Conservation (phyloP, 257 asterid genomes). For the Leptodermis oblonga region DNA sequence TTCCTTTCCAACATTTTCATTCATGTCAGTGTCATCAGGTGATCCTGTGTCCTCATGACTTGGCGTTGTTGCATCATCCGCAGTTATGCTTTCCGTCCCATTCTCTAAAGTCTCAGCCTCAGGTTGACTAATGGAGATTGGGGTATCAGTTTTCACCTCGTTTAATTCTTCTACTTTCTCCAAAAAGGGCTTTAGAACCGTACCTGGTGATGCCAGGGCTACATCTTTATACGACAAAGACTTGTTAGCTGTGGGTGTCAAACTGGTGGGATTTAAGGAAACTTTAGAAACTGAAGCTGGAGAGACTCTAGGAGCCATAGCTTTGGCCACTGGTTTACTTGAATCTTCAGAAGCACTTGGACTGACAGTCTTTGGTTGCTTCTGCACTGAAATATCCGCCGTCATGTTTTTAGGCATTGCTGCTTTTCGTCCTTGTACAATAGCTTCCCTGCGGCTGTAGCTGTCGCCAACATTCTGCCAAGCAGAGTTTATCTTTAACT, state of each 20-base stretch:
- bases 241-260: constrained; percentile 75
- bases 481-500: constrained; percentile 53
- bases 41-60: constrained; percentile 42
- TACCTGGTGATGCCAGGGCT: constrained; percentile 93
- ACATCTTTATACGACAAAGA: constrained; percentile 92
- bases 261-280: constrained; percentile 46
- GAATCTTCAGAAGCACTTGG: constrained; percentile 39
- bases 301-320: constrained; percentile 39
- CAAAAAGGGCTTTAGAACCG: constrained; percentile 88
- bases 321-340: constrained; percentile 39
- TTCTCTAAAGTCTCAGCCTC: constrained; percentile 54
- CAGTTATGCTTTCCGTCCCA: constrained; percentile 33
- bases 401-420: constrained; percentile 34
- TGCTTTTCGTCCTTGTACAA: constrained; percentile 49
- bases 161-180: constrained; percentile 75
- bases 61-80: constrained; percentile 36
- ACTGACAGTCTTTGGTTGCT: constrained; percentile 38
- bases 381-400: constrained; percentile 39
- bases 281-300: constrained; percentile 42
- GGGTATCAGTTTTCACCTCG: constrained; percentile 57
- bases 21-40: constrained; percentile 39
- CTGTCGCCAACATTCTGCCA: constrained; percentile 45
- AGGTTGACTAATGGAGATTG: constrained; percentile 50
- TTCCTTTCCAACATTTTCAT: constrained; percentile 38
- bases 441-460: constrained; percentile 48